phyloP scores from a whole-genome alignment of 345 rosid genomes.

The Pistacia atlantica region DNA sequence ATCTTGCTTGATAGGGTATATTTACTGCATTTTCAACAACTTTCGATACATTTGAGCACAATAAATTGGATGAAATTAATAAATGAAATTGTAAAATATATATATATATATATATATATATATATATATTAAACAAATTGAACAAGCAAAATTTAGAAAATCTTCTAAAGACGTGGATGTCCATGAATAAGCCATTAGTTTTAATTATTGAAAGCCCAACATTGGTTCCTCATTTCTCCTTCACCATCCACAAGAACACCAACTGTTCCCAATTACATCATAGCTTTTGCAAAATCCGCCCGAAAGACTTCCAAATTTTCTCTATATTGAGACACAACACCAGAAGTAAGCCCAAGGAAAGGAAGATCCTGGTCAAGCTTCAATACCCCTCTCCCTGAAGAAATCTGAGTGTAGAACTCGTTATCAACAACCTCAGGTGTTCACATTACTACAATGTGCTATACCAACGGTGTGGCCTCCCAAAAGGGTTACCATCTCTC shows the following conservation, averaged over 20 bases:
- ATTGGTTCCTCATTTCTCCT: conserved; percentile 67
- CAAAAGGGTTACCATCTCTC: conserved; percentile 69
- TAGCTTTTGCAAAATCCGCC: conserved; percentile 47
- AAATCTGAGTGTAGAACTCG: conserved; percentile 45
- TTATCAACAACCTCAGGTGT: conserved; percentile 49
- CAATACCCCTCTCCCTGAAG: conserved; percentile 49
- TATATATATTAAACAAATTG: background rate
- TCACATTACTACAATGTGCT: conserved; percentile 58
- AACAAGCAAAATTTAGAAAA: background rate
- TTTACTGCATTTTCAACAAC: no score
- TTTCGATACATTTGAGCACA: no score
- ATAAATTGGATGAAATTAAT: background rate
- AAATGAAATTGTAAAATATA: background rate
- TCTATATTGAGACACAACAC: conserved; percentile 45
- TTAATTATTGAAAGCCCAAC: conserved; percentile 46
- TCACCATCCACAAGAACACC: conserved; percentile 48
- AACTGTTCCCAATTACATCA: conserved; percentile 59
- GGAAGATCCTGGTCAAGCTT: conserved; percentile 60
- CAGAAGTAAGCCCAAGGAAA: conserved; percentile 34
- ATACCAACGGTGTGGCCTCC: conserved; percentile 80
- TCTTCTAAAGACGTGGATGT: background rate
- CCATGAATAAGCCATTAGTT: no score
- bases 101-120: no score
- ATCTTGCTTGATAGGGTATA: no score
- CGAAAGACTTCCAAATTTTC: conserved; percentile 31